phyloP scores from a whole-genome alignment of 129 eudicot genomes.

The Chrysanthemum lavandulifolium region DNA sequence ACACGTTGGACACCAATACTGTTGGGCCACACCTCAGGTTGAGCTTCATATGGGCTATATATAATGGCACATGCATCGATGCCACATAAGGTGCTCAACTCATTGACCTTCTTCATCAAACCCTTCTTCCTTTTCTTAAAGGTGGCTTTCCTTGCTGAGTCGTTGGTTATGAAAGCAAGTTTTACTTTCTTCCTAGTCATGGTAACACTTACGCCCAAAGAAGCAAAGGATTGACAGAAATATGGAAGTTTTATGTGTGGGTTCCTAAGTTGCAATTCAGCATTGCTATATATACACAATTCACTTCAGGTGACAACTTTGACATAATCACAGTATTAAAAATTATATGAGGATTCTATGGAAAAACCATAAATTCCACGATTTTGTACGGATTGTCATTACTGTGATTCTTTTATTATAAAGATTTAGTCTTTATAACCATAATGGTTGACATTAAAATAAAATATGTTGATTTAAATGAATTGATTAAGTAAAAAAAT shows the following conservation, averaged over 20 bases:
- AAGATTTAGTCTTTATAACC: slow-evolving; percentile 3
- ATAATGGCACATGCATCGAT: slow-evolving; percentile 38
- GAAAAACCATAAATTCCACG: neutral
- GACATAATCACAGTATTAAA: neutral
- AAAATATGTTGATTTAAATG: neutral
- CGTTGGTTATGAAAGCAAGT: slow-evolving; percentile 38
- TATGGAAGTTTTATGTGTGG: slow-evolving; percentile 31
- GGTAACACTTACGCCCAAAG: slow-evolving; percentile 1
- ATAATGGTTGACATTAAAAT: slow-evolving; percentile 8
- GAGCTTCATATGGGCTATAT: slow-evolving; percentile 31
- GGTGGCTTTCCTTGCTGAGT: slow-evolving; percentile 41
- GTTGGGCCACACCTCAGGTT: slow-evolving; percentile 42
- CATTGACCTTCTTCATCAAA: slow-evolving; percentile 42
- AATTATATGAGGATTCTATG: neutral
- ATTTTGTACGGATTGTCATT: neutral
- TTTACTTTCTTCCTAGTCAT: slow-evolving; percentile 46
- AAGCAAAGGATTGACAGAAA: slow-evolving; percentile 23
- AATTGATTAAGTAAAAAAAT: neutral
- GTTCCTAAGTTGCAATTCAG: slow-evolving; percentile 25
- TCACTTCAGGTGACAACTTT: neutral
- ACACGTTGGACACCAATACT: slow-evolving; percentile 30
- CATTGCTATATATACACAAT: slow-evolving; percentile 31
- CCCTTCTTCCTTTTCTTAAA: slow-evolving; percentile 45
- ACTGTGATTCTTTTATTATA: neutral
- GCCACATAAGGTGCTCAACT: slow-evolving; percentile 38